These are phyloP conservation scores for Salinomyces thailandicus DNA, from an alignment of 2,329 filamentous ascomycete genomes.

Conservation along the genomic window DNA sequence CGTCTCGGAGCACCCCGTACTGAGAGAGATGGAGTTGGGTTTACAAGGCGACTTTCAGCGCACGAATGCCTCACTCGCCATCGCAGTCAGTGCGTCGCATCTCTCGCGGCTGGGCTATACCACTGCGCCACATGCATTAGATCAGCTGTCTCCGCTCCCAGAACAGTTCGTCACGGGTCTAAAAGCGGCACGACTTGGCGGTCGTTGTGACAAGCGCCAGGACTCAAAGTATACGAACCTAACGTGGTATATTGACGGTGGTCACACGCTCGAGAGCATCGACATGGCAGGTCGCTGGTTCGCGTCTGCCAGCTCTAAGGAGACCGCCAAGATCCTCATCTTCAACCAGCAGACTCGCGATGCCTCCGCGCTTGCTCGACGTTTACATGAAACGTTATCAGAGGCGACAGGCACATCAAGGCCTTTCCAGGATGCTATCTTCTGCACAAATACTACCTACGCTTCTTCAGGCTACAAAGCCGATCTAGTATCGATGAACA, in stretches of 20 bases:
- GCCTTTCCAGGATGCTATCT: slow-evolving; percentile 63
- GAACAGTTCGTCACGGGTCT: slow-evolving; percentile 55
- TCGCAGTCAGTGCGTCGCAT: slow-evolving; percentile 50
- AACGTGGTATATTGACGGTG: slow-evolving; percentile 76
- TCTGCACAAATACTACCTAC: slow-evolving; percentile 68
- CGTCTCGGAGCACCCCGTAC: slow-evolving; percentile 39
- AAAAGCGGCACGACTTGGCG: slow-evolving; percentile 56
- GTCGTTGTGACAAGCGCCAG: slow-evolving; percentile 62
- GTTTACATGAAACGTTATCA: slow-evolving; percentile 49
- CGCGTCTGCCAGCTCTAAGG: slow-evolving; percentile 29
- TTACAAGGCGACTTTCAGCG: slow-evolving; percentile 54
- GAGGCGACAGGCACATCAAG: slow-evolving; percentile 28
- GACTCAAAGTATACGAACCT: slow-evolving; percentile 41
- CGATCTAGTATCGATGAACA: slow-evolving; percentile 54
- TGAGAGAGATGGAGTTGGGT: slow-evolving; percentile 43
- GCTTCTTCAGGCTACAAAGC: slow-evolving; percentile 49
- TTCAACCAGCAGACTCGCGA: slow-evolving; percentile 92
- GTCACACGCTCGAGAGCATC: slow-evolving; percentile 78
- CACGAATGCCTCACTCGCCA: slow-evolving; percentile 51
- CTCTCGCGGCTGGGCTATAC: slow-evolving; percentile 36
- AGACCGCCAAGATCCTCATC: slow-evolving; percentile 50
- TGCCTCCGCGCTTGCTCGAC: slow-evolving; percentile 52
- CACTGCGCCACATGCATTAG: slow-evolving; percentile 31
- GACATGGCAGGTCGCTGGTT: slow-evolving; percentile 70
- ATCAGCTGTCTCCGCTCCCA: slow-evolving; percentile 41